These are phyloP conservation scores for Trypanosoma cruzi DNA, from an alignment of 208 protist species.

Conservation along the genomic window DNA sequence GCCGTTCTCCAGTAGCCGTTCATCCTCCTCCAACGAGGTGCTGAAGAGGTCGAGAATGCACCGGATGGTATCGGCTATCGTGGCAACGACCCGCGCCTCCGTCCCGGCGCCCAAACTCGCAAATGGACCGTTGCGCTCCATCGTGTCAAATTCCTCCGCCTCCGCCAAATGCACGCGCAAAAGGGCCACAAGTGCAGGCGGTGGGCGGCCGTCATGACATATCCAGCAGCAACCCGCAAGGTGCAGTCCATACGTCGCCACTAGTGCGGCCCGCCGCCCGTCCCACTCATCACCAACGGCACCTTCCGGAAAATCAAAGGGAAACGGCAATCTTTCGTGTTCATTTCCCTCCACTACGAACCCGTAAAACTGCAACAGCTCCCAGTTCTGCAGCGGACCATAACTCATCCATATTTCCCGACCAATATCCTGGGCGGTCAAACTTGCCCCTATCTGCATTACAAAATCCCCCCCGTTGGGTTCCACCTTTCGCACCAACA, in stretches of 20 bases:
- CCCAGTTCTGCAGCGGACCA: conserved; percentile 93
- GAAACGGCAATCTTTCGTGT: conserved; percentile 86
- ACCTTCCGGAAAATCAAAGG: conserved; percentile 34
- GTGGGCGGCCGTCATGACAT: conserved; percentile 47
- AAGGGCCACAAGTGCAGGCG: conserved; percentile 65
- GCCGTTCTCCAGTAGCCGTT: conserved; percentile 31
- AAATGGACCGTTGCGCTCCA: conserved; percentile 73
- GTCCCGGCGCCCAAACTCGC: conserved; percentile 42
- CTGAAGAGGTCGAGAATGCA: conserved; percentile 63
- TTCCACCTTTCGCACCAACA: conserved; percentile 79
- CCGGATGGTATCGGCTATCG: conserved; percentile 47
- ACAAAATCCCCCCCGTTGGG: conserved; percentile 73
- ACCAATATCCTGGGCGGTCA: conserved; percentile 53
- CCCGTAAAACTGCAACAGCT: conserved; percentile 92
- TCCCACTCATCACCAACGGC: conserved; percentile 43
- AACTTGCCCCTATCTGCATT: conserved; percentile 71
- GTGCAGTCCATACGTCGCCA: conserved; percentile 51
- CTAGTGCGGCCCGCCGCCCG: conserved; percentile 42
- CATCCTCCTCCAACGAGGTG: conserved; percentile 70
- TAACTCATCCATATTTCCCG: conserved; percentile 93
- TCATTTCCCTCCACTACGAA: conserved; percentile 84
- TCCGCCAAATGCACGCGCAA: conserved; percentile 78
- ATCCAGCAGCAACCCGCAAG: conserved; percentile 69
- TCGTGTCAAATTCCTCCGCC: conserved; percentile 61
- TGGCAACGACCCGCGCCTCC: conserved; percentile 52